These are phyloP conservation scores for Drechslerella coelobrocha DNA, from an alignment of 2,329 filamentous ascomycete genomes.

Conservation along the genomic window DNA sequence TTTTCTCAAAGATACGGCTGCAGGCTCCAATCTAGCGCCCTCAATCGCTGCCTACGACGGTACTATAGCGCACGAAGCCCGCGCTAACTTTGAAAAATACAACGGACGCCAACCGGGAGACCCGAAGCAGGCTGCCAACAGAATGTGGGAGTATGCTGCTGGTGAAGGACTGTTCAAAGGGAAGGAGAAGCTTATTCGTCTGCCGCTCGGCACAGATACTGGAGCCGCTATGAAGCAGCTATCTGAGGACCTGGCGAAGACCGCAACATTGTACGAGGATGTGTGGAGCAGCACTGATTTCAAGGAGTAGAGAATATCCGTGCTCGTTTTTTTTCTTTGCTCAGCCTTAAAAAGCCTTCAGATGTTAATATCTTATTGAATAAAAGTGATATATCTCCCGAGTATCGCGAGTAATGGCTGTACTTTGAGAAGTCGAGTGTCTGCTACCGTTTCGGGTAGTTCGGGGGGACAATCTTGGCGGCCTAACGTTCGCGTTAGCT, in stretches of 20 bases:
- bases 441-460: too few species aligned
- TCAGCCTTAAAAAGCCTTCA: too few species aligned
- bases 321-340: too few species aligned
- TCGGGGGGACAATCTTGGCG: too few species aligned
- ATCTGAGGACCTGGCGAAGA: conserved; percentile 49
- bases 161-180: conserved; percentile 56
- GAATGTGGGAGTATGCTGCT: conserved; percentile 59
- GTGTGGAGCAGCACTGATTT: conserved; percentile 52
- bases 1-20: conserved; percentile 56
- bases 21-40: conserved; percentile 52
- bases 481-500: too few species aligned
- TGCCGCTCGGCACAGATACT: conserved; percentile 58
- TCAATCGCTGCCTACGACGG: conserved; percentile 55
- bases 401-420: too few species aligned
- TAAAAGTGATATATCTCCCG: too few species aligned
- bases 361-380: too few species aligned
- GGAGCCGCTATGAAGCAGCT: conserved; percentile 55
- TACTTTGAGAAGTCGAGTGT: too few species aligned
- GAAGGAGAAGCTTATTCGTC: conserved; percentile 55
- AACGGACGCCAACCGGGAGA: conserved; percentile 59
- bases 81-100: conserved; percentile 54
- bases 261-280: conserved; percentile 51
- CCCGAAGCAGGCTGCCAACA: conserved; percentile 58
- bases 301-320: too few species aligned
- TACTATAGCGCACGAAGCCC: conserved; percentile 53